These are phyloP conservation scores for Yamadazyma akitaensis DNA, from an alignment of 805 yeast genomes.

Conservation along the genomic window DNA sequence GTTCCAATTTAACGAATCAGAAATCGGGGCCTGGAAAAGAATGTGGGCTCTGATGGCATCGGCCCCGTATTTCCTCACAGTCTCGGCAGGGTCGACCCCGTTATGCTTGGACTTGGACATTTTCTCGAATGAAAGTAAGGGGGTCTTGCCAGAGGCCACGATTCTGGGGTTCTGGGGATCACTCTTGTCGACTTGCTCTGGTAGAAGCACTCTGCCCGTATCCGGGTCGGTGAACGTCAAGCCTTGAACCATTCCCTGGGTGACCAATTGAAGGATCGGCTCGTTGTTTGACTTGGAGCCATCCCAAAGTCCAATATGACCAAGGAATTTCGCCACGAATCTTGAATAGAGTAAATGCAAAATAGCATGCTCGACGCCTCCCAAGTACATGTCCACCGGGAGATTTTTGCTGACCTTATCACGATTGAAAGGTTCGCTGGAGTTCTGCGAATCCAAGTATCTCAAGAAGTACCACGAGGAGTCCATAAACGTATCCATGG, in stretches of 20 bases:
- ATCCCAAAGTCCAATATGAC: slow-evolving; percentile 64
- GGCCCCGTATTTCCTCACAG: slow-evolving; percentile 77
- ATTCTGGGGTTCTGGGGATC: slow-evolving; percentile 44
- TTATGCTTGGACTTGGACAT: slow-evolving; percentile 96
- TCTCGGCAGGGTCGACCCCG: slow-evolving; percentile 85
- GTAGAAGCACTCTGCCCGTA: slow-evolving; percentile 72
- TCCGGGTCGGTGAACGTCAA: slow-evolving; percentile 71
- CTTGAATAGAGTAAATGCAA: slow-evolving; percentile 84
- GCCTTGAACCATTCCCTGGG: slow-evolving; percentile 99
- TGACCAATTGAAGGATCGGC: slow-evolving; percentile 75
- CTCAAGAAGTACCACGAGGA: slow-evolving; percentile 96
- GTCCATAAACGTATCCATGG: slow-evolving; percentile 98
- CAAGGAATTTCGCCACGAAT: slow-evolving; percentile 77
- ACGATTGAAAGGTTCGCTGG: slow-evolving; percentile 46
- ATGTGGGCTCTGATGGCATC: slow-evolving; percentile 95
- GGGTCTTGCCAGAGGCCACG: slow-evolving; percentile 46
- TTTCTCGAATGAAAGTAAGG: slow-evolving; percentile 70
- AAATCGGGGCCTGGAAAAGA: slow-evolving; percentile 85
- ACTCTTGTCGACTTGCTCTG: slow-evolving; percentile 60
- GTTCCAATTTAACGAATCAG: slow-evolving; percentile 85
- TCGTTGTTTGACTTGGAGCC: slow-evolving; percentile 61
- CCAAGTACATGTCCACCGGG: slow-evolving; percentile 90
- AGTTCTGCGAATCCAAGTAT: slow-evolving; percentile 71
- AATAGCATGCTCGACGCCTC: slow-evolving; percentile 97
- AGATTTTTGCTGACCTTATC: slow-evolving; percentile 29